These are phyloP conservation scores for Leccinum incarnatum DNA, from an alignment of 768 basidiomycete genomes.

Conservation along the genomic window DNA sequence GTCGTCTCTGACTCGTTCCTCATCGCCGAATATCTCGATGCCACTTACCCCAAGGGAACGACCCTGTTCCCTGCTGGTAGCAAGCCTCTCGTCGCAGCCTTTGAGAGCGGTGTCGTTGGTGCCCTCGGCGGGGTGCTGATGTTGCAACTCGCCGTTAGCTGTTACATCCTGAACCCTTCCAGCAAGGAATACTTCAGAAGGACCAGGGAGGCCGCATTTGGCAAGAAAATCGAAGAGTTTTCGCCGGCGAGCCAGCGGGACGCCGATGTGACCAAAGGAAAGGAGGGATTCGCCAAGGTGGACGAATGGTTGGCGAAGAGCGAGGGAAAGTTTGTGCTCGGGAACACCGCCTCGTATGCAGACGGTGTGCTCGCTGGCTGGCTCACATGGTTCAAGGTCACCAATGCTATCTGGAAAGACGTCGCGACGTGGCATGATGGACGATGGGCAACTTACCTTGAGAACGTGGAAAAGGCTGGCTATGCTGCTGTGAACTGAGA, in stretches of 20 bases:
- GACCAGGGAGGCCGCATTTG: constrained; percentile 33
- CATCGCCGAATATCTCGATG: constrained; percentile 49
- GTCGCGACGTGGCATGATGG: constrained; percentile 38
- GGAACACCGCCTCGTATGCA: constrained; percentile 33
- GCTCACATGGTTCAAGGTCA: constrained; percentile 35
- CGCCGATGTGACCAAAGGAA: constrained; percentile 27
- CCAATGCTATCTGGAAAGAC: constrained; percentile 33
- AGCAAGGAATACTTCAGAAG: constrained; percentile 34
- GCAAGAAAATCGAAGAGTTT: constrained; percentile 37
- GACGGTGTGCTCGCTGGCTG: constrained; percentile 35
- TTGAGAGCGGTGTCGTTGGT: constrained; percentile 23
- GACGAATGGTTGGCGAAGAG: constrained; percentile 32
- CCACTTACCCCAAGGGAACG: constrained; percentile 34
- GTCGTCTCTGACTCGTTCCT: constrained; percentile 15
- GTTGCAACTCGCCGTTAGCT: constrained; percentile 16
- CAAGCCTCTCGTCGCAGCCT: constrained; percentile 39
- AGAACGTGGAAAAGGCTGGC: constrained; percentile 27
- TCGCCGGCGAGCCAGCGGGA: constrained; percentile 29
- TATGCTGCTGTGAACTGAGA: constrained; percentile 26
- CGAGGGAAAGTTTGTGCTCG: constrained; percentile 34
- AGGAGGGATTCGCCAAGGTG: constrained; percentile 25
- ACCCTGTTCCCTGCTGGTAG: constrained; percentile 41
- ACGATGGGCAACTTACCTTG: constrained; percentile 36
- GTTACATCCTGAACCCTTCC: constrained; percentile 20
- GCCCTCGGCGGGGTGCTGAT: constrained; percentile 12